These are phyloP conservation scores for Iberis amara DNA, from an alignment of 441 rosid genomes.

Conservation along the genomic window DNA sequence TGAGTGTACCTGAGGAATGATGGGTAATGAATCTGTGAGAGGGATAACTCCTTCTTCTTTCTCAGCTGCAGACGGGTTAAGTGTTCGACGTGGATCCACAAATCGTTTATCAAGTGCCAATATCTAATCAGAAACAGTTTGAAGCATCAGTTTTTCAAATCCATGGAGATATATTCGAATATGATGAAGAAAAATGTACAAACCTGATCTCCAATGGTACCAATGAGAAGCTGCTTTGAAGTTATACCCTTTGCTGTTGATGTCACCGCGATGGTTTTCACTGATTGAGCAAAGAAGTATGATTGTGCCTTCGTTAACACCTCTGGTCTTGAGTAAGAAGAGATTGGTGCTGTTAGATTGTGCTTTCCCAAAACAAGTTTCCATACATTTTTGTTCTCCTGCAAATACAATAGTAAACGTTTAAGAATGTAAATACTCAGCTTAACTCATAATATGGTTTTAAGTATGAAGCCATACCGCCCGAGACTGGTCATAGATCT, in stretches of 20 bases:
- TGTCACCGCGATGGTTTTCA: conserved; percentile 82
- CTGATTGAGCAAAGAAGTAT: conserved; percentile 84
- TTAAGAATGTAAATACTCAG: conserved; percentile 2
- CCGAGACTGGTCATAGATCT: conserved; percentile 93
- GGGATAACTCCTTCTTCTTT: conserved; percentile 96
- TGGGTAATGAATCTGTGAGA: conserved; percentile 85
- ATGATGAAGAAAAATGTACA: conserved; percentile 5
- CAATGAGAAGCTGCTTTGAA: conserved; percentile 96
- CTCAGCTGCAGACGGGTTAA: conserved; percentile 93
- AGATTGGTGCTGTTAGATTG: conserved; percentile 77
- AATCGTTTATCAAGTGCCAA: conserved; percentile 96
- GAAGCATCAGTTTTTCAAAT: conserved; percentile 17
- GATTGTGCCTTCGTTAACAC: conserved; percentile 83
- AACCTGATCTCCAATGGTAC: conserved; percentile 63
- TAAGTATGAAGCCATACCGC: conserved; percentile 57
- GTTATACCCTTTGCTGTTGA: conserved; percentile 95
- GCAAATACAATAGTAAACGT: conserved; percentile 27
- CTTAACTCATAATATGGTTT: conserved; percentile 1
- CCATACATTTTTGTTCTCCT: conserved; percentile 96
- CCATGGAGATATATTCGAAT: conserved; percentile 17
- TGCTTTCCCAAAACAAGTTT: conserved; percentile 94
- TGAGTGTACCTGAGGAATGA: conserved; percentile 70
- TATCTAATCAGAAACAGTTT: conserved; percentile 44
- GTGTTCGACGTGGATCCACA: conserved; percentile 85
- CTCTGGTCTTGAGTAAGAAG: conserved; percentile 85